A percentile compares a stretch with the other conserved stretches of the same genome.
phyloP scores from a whole-genome alignment of 176 grass and related monocot genomes.

The Oryza punctata region DNA sequence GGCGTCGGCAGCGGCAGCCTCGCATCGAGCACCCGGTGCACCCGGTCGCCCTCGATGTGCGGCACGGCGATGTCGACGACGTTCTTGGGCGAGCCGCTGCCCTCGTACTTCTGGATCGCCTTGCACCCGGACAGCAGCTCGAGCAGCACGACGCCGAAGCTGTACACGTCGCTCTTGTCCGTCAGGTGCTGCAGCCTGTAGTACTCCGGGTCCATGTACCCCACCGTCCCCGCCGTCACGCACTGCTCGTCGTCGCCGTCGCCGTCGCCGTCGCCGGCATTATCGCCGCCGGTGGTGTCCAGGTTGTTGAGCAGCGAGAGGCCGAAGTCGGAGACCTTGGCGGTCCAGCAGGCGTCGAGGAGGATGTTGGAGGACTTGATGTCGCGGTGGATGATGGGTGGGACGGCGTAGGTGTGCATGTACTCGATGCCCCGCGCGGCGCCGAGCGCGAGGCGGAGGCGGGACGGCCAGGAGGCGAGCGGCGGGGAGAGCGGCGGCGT shows the following conservation, averaged over 20 bases:
- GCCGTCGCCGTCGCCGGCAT: neutral
- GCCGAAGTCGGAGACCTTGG: conserved; percentile 89
- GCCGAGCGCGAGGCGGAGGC: conserved; percentile 78
- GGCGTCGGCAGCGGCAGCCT: conserved; percentile 79
- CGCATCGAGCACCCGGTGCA: conserved; percentile 75
- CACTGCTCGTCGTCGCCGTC: conserved; percentile 39
- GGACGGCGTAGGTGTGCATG: conserved; percentile 95
- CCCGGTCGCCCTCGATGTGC: conserved; percentile 60
- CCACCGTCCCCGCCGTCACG: conserved; percentile 73
- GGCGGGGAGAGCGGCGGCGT: conserved; percentile 39
- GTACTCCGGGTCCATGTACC: conserved; percentile 99
- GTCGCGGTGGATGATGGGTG: conserved; percentile 97
- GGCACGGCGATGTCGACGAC: conserved; percentile 74
- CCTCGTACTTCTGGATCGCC: conserved; percentile 67
- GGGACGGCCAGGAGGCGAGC: conserved; percentile 53
- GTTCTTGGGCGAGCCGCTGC: conserved; percentile 80
- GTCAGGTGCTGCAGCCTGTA: conserved; percentile 88
- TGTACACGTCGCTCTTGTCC: conserved; percentile 94
- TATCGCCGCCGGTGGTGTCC: too few species aligned
- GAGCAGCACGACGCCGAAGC: conserved; percentile 82
- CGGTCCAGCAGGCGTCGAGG: conserved; percentile 68
- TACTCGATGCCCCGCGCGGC: conserved; percentile 91
- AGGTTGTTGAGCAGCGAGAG: conserved; percentile 65
- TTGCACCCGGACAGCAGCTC: conserved; percentile 80
- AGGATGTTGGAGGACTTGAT: conserved; percentile 99